Evolutionary conservation across 140 eudicot species (phyloP).

Genomic region (Stevia rebaudiana): DNA sequence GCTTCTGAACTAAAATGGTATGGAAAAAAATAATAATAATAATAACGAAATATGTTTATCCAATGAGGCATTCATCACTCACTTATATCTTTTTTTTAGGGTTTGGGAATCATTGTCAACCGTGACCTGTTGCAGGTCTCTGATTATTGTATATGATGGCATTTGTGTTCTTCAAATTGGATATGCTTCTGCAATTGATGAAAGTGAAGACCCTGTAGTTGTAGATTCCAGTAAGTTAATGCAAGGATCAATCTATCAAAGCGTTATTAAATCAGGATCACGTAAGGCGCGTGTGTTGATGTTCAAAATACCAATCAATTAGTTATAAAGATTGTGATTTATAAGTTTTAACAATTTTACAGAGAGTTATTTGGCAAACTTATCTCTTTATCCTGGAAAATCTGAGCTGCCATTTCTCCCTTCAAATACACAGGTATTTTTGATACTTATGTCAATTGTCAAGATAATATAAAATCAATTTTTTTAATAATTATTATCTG

Average conservation of each 20-base stretch:
- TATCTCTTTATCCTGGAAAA: constrained; percentile 92
- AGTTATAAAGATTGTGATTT: constrained; percentile 6
- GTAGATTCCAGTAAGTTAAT: constrained; percentile 61
- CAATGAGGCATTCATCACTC: background rate
- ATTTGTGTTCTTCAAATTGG: constrained; percentile 72
- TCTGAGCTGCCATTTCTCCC: constrained; percentile 94
- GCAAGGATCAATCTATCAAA: constrained; percentile 68
- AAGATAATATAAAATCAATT: background rate
- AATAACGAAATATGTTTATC: constrained; percentile 12
- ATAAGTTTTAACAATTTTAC: constrained; percentile 13
- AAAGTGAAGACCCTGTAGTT: constrained; percentile 43
- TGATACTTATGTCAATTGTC: background rate
- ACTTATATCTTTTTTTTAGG: constrained; percentile 39
- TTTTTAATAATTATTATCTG: background rate
- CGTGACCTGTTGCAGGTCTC: constrained; percentile 79
- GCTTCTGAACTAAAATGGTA: constrained; percentile 79
- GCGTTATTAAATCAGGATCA: constrained; percentile 67
- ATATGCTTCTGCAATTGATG: constrained; percentile 53
- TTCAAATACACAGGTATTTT: constrained; percentile 73
- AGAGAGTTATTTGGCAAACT: constrained; percentile 93
- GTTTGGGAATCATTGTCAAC: constrained; percentile 75
- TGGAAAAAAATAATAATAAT: background rate
- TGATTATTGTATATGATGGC: constrained; percentile 68
- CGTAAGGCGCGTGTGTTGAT: constrained; percentile 44
- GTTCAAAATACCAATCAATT: background rate